phyloP scores from a whole-genome alignment of 805 yeast genomes.

The Maudiozyma saulgeensis region DNA sequence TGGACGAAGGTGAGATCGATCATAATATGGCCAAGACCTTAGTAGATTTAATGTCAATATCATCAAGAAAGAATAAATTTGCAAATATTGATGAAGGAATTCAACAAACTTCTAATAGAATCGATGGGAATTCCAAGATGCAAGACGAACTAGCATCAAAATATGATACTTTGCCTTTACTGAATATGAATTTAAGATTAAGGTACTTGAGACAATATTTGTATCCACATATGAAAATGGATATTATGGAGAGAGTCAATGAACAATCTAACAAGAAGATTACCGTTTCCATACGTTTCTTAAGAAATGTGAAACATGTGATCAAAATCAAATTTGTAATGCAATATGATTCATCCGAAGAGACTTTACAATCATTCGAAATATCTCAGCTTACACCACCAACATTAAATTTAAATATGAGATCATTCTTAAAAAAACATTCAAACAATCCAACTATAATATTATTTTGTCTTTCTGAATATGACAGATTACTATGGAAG shows the following conservation, averaged over 20 bases:
- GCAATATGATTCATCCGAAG: not conserved
- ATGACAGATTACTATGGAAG: constrained; percentile 12
- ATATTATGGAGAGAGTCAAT: not conserved
- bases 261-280: not conserved
- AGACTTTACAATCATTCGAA: not conserved
- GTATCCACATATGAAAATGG: constrained; percentile 11
- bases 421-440: not conserved
- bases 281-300: not conserved
- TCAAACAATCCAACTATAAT: constrained; percentile 6
- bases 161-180: constrained; percentile 22
- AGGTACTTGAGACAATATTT: constrained; percentile 9
- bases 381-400: constrained; percentile 3
- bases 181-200: constrained; percentile 18
- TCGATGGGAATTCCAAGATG: constrained; percentile 14
- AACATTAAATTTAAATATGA: not conserved
- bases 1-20: constrained; percentile 2
- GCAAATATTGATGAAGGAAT: not conserved
- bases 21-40: constrained; percentile 7
- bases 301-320: not conserved
- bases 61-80: not conserved
- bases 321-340: not conserved
- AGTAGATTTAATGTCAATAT: constrained; percentile 9
- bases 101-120: not conserved
- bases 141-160: constrained; percentile 16
- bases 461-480: constrained; percentile 19